Evolutionary conservation across 225 moss, liverwort and hornwort genomes (phyloP).

Genomic region (Rhytidiadelphus loreus): DNA sequence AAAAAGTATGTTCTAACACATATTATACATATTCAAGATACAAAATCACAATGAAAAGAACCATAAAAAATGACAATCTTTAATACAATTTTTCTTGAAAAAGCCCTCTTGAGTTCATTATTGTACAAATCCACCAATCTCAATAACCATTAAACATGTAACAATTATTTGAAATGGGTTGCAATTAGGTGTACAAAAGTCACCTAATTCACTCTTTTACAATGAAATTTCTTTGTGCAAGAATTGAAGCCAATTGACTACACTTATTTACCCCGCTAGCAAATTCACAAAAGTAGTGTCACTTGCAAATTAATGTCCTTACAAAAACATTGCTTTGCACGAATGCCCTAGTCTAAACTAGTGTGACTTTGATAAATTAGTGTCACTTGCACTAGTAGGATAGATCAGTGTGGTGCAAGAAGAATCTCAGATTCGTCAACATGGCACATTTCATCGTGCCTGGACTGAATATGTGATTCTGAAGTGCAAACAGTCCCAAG

Average conservation of each 20-base stretch:
- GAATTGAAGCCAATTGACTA: not conserved
- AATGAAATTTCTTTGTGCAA: not conserved
- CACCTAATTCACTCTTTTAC: not conserved
- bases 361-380: not conserved
- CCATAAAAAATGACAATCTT: not conserved
- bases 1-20: not conserved
- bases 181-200: not conserved
- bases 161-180: not conserved
- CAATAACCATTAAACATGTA: not conserved
- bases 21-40: not conserved
- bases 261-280: too few species aligned
- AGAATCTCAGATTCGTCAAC: not conserved
- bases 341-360: not conserved
- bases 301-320: not conserved
- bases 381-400: not conserved
- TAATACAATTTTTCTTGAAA: not conserved
- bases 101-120: not conserved
- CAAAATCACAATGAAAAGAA: not conserved
- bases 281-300: not conserved
- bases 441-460: accelerated
- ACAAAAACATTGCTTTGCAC: not conserved
- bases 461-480: too few species aligned
- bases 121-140: not conserved
- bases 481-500: not conserved
- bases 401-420: not conserved